Evolutionary conservation across 805 yeast species (phyloP).

Genomic region (Saturnispora saitoi): DNA sequence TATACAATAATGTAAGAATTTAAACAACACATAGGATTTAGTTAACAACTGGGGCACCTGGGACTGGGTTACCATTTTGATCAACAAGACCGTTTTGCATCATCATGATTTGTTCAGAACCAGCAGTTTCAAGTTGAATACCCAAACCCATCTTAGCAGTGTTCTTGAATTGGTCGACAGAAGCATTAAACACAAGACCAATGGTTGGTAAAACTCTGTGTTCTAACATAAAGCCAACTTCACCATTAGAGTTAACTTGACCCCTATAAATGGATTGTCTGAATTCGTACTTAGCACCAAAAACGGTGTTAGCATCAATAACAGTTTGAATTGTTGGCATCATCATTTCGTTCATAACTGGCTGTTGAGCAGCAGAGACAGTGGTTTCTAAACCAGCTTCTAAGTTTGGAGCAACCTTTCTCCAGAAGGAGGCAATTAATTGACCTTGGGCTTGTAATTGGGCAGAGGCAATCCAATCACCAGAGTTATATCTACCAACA

Average conservation of each 20-base stretch:
- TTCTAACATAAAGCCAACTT: slow-evolving; percentile 84
- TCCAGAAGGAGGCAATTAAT: slow-evolving; percentile 83
- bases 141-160: slow-evolving; percentile 86
- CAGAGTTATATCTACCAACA: slow-evolving; percentile 81
- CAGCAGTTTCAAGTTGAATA: slow-evolving; percentile 91
- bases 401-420: slow-evolving; percentile 83
- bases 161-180: slow-evolving; percentile 77
- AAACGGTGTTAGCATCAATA: slow-evolving; percentile 83
- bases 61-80: slow-evolving; percentile 78
- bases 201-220: slow-evolving; percentile 89
- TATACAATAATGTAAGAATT: slow-evolving; percentile 2
- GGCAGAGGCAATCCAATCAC: slow-evolving; percentile 89
- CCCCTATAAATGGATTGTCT: slow-evolving; percentile 95
- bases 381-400: slow-evolving; percentile 93
- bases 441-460: slow-evolving; percentile 93
- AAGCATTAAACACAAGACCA: slow-evolving; percentile 78
- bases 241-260: slow-evolving; percentile 84
- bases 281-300: slow-evolving; percentile 97
- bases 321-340: slow-evolving; percentile 74
- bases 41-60: slow-evolving; percentile 52
- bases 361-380: slow-evolving; percentile 70
- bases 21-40: neutral
- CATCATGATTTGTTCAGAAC: slow-evolving; percentile 85
- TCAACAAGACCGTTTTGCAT: slow-evolving; percentile 83
- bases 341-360: slow-evolving; percentile 67